Percentiles rank a stretch among this genome's conserved stretches.
Conservation (phyloP, 2,329 filamentous ascomycete species). For the Aspergillus pseudonomiae region DNA sequence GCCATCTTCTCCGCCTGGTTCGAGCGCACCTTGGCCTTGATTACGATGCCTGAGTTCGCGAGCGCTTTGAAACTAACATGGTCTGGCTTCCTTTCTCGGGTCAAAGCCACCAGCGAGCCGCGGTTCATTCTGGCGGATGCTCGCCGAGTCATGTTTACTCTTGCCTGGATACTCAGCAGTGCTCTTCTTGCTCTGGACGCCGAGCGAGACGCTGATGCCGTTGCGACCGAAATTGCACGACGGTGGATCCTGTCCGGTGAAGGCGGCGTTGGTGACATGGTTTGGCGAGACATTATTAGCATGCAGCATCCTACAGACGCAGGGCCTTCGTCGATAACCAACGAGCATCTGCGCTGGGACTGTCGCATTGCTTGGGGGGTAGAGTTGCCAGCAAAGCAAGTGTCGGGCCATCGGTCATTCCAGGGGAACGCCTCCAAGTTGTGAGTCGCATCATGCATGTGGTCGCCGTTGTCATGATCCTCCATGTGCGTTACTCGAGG, state of each 20-base stretch:
- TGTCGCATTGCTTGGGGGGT: slow-evolving; percentile 12
- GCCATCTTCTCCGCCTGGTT: slow-evolving; percentile 45
- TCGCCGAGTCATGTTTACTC: slow-evolving; percentile 38
- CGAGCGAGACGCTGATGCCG: slow-evolving; percentile 33
- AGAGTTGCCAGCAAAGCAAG: slow-evolving; percentile 12
- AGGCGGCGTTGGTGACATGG: slow-evolving; percentile 34
- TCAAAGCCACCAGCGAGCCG: slow-evolving; percentile 19
- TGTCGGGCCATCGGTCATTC: slow-evolving; percentile 11
- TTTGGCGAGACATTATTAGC: slow-evolving; percentile 26
- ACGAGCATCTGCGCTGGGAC: slow-evolving; percentile 12
- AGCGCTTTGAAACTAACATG: slow-evolving; percentile 19
- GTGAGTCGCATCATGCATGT: neutral
- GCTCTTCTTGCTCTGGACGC: slow-evolving; percentile 44
- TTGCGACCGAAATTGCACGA: slow-evolving; percentile 39
- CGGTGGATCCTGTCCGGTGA: slow-evolving; percentile 40
- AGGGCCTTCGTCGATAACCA: neutral
- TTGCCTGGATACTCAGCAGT: slow-evolving; percentile 41
- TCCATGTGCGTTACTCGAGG: neutral
- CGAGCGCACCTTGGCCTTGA: slow-evolving; percentile 35
- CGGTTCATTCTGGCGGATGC: slow-evolving; percentile 31
- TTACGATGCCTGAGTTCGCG: slow-evolving; percentile 13
- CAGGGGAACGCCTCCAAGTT: slow-evolving; percentile 5
- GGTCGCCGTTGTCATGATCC: neutral
- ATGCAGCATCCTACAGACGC: neutral
- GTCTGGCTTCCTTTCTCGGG: slow-evolving; percentile 20